A percentile compares a stretch with the other conserved stretches of the same genome.
Evolutionary conservation across 495 filamentous ascomycete genomes (phyloP).

Genomic region (Neurospora sp.): DNA sequence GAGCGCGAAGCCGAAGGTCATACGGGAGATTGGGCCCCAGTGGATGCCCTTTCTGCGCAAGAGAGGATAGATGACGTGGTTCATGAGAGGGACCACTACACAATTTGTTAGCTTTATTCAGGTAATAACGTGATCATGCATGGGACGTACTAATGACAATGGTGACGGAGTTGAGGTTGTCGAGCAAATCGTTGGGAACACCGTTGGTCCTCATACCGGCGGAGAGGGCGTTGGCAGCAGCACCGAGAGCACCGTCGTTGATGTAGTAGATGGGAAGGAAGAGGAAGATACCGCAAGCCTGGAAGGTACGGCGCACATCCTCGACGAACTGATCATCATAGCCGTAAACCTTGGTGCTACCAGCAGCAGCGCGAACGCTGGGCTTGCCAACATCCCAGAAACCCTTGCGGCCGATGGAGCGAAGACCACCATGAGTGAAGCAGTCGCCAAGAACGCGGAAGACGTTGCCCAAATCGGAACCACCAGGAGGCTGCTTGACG

Average conservation of each 20-base stretch:
- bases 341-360: constrained; percentile 27
- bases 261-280: constrained; percentile 58
- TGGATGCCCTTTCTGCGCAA: constrained; percentile 52
- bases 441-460: constrained; percentile 41
- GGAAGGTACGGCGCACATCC: constrained; percentile 40
- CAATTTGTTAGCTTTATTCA: constrained; percentile 4
- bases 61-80: constrained; percentile 56
- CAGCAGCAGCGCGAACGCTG: constrained; percentile 36
- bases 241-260: constrained; percentile 35
- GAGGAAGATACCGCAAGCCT: constrained; percentile 42
- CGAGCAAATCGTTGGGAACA: constrained; percentile 61
- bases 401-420: constrained; percentile 38
- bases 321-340: constrained; percentile 43
- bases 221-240: constrained; percentile 42
- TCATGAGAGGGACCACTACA: constrained; percentile 55
- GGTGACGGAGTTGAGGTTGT: constrained; percentile 61
- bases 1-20: constrained; percentile 60
- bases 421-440: constrained; percentile 41
- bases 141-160: constrained; percentile 46
- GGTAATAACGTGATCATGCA: not conserved
- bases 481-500: constrained; percentile 39
- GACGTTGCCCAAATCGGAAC: constrained; percentile 43
- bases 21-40: constrained; percentile 61
- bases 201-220: constrained; percentile 53
- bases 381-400: constrained; percentile 55